Conservation (phyloP, 1,284 basidiomycete genomes). For the Heterobasidion occidentale region DNA sequence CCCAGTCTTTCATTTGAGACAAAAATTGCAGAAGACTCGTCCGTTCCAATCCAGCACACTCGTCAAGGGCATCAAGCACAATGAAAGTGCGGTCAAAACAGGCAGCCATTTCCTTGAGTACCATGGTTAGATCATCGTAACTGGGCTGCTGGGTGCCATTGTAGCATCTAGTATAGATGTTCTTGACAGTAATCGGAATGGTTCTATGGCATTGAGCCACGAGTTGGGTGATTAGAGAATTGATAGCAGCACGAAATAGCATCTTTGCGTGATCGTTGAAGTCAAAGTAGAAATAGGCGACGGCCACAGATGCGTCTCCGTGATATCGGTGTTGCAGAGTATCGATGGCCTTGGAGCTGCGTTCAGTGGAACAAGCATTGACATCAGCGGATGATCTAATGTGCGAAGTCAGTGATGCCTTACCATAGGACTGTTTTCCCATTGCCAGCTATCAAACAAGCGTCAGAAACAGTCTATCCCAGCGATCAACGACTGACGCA, state of each 20-base stretch:
- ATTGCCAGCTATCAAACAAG: background rate
- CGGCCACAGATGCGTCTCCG: background rate
- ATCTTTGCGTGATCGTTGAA: background rate
- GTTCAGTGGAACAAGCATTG: background rate
- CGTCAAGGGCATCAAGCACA: constrained; percentile 3
- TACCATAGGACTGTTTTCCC: constrained; percentile 6
- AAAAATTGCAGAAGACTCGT: background rate
- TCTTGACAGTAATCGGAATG: background rate
- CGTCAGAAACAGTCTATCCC: no score
- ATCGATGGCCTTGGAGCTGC: constrained; percentile 2
- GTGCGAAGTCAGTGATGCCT: background rate
- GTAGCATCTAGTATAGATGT: background rate
- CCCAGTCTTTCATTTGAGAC: background rate
- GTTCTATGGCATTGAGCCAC: background rate
- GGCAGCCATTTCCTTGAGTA: background rate
- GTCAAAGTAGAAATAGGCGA: constrained; percentile 3
- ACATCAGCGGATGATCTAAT: no score
- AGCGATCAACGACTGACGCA: background rate
- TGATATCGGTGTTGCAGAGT: background rate
- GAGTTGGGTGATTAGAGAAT: constrained; percentile 2
- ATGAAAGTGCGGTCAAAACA: background rate
- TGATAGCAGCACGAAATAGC: background rate
- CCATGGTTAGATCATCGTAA: background rate
- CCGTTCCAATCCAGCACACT: background rate
- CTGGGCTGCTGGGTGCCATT: background rate